These are phyloP conservation scores for Apiospora marii DNA, from an alignment of 2,329 filamentous ascomycete species.

Conservation along the genomic window DNA sequence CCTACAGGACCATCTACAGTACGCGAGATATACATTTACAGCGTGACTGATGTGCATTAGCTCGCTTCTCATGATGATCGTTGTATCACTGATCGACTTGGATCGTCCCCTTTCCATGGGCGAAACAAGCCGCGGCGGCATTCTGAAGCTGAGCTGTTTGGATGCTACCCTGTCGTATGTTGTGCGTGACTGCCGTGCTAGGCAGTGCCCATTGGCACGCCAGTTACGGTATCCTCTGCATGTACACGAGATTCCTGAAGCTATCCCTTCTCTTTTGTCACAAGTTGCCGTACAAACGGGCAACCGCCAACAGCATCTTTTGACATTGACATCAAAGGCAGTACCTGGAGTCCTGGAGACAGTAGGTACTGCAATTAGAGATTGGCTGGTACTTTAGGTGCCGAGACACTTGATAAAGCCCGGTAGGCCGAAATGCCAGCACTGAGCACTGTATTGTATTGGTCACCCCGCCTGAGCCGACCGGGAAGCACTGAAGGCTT, in stretches of 20 bases:
- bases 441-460: background rate
- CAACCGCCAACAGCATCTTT: background rate
- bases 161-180: constrained; percentile 6
- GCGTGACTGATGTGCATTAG: constrained; percentile 23
- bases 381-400: constrained; percentile 11
- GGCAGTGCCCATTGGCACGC: constrained; percentile 1
- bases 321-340: background rate
- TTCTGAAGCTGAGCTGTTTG: constrained; percentile 15
- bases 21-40: constrained; percentile 12
- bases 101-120: background rate
- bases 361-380: background rate
- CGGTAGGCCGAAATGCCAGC: background rate
- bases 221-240: background rate
- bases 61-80: constrained; percentile 13
- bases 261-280: background rate
- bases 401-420: background rate
- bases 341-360: background rate
- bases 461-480: background rate
- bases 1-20: background rate
- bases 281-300: background rate
- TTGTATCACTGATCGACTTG: constrained; percentile 21
- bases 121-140: constrained; percentile 15
- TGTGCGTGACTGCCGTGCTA: constrained; percentile 14
- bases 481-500: constrained; percentile 5
- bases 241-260: background rate